A percentile compares a stretch with the other conserved stretches of the same genome.
Conservation (phyloP, 2,329 filamentous ascomycete species). For the Mycosphaerella arachidis region DNA sequence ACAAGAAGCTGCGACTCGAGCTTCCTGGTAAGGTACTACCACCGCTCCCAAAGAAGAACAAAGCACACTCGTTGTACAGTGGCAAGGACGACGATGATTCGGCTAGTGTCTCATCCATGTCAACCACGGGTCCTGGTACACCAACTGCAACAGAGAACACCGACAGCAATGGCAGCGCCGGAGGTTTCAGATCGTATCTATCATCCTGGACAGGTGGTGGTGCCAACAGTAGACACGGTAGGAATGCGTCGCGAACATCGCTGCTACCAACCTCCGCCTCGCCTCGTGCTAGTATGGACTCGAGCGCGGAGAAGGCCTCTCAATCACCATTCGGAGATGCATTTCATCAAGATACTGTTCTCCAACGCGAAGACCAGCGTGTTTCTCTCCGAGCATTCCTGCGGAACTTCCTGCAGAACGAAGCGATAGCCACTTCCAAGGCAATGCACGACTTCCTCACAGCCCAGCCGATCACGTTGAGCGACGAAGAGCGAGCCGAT, state of each 20-base stretch:
- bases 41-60: constrained; percentile 86
- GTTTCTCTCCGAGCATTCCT: constrained; percentile 88
- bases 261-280: constrained; percentile 23
- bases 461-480: constrained; percentile 64
- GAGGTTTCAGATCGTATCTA: constrained; percentile 44
- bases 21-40: constrained; percentile 87
- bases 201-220: constrained; percentile 31
- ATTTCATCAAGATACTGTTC: constrained; percentile 36
- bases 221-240: constrained; percentile 35
- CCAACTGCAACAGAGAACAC: constrained; percentile 14
- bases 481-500: constrained; percentile 78
- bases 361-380: constrained; percentile 85
- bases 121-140: constrained; percentile 57
- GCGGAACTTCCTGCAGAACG: constrained; percentile 78
- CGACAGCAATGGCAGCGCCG: constrained; percentile 21
- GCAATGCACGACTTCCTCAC: constrained; percentile 82
- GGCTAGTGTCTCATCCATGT: constrained; percentile 75
- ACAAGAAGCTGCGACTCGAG: constrained; percentile 75
- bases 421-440: constrained; percentile 74
- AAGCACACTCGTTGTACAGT: constrained; percentile 62
- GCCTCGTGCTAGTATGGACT: constrained; percentile 33
- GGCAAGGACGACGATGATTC: constrained; percentile 60
- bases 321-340: constrained; percentile 14
- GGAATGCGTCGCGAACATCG: constrained; percentile 39
- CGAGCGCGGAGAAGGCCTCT: constrained; percentile 4